Base-by-base conservation (phyloP, 768 basidiomycete genomes). In the Pleurotus tuber-regium region DNA sequence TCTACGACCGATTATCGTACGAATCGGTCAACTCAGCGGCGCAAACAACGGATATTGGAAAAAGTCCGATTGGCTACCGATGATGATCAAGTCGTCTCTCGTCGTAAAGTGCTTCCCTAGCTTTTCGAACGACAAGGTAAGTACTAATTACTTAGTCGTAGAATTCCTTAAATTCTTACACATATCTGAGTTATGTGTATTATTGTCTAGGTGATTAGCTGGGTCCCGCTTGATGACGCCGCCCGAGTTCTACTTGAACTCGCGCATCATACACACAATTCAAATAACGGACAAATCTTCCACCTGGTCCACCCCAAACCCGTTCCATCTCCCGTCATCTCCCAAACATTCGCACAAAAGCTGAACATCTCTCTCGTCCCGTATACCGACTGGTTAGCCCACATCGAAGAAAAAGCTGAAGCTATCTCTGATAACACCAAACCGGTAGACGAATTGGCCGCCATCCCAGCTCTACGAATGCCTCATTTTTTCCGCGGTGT, bases 21-120 rank as follows among this genome's bases (percentile, higher is more conserved):
- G 71, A 5, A 55, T 71, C 18, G 71, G 71, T 1, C 72, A 72
- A 56, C 53, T 73, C 0, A 50, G 57, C 28, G 72, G 71, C n/a
- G 63, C 58, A 16, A 33, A 35, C 0, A 61, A 61, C 25, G 72
- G 72, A 1, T 51, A 54, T 3, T 74, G 72, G 72, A 68, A 63
- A 50, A 25, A 52, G 18, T 49, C 46, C 7, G 72, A 74, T 39
- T 74, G 73, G 70, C 42, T 74, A 31, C 70, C 73, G 18, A 54
- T 59, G 30, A 35, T 74, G 4, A 59, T 71, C 31, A 59, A 63
- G 35, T 60, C 62, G 4, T 51, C 56, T 2, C 26, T 41, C 2
- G 5, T 39, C 4, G 4, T 59, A n/a, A 51, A 52, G 24, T 56
- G 55, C 40, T 30, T 65, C n/a, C 63, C 61, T 14, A 4, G 8